Percentiles rank a stretch among this genome's conserved stretches.
Evolutionary conservation across 306 rosid species (phyloP).

Genomic region (Trifolium dubium): DNA sequence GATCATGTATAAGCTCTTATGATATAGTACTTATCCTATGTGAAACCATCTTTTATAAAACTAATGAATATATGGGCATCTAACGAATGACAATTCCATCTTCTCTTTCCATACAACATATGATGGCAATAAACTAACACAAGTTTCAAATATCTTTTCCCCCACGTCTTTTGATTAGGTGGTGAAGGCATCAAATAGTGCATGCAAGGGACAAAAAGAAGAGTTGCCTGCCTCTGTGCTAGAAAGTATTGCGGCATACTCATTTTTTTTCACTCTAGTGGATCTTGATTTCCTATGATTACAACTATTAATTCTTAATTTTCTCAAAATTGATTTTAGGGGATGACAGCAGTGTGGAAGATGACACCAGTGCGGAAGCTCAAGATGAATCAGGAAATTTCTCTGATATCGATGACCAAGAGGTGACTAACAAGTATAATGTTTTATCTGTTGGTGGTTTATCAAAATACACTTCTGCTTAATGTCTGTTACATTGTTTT

Average conservation of each 20-base stretch:
- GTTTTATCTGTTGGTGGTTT: constrained; percentile 10
- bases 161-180: constrained; percentile 37
- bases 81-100: constrained; percentile 8
- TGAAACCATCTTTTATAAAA: constrained; percentile 27
- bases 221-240: constrained; percentile 32
- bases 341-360: constrained; percentile 37
- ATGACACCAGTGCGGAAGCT: constrained; percentile 37
- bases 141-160: background rate
- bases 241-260: constrained; percentile 37
- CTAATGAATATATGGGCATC: constrained; percentile 26
- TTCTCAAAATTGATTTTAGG: constrained; percentile 38
- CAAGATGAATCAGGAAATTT: constrained; percentile 58
- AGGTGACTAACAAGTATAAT: constrained; percentile 43
- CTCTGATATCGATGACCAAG: constrained; percentile 69
- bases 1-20: constrained; percentile 7
- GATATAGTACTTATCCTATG: constrained; percentile 3
- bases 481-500: background rate
- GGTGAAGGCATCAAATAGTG: constrained; percentile 40
- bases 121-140: constrained; percentile 19
- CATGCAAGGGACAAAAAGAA: constrained; percentile 29
- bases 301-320: constrained; percentile 25
- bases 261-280: background rate
- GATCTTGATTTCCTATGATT: constrained; percentile 8
- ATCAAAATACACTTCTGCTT: background rate
- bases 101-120: constrained; percentile 18